These are phyloP conservation scores for Cercospora berteroae DNA, from an alignment of 2,329 filamentous ascomycete species.

Conservation along the genomic window DNA sequence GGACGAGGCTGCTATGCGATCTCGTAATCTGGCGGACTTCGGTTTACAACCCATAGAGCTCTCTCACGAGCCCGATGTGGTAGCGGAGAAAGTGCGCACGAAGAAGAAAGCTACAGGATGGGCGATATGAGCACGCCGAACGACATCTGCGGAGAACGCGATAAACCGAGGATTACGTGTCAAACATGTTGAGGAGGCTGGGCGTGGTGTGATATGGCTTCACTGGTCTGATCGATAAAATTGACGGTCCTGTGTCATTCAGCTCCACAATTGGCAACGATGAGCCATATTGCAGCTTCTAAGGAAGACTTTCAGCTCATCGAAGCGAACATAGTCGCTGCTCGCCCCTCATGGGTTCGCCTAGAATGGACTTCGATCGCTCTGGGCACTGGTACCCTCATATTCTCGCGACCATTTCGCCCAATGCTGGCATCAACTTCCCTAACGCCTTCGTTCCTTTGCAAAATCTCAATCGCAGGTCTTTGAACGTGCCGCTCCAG, in stretches of 20 bases:
- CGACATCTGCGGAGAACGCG: neutral
- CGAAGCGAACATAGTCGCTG: neutral
- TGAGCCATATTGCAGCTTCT: neutral
- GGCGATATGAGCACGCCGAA: constrained; percentile 34
- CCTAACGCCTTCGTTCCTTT: neutral
- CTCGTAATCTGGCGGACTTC: constrained; percentile 20
- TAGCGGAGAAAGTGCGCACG: constrained; percentile 34
- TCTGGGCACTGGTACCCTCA: neutral
- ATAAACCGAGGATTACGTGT: neutral
- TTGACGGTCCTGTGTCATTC: neutral
- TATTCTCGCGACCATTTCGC: neutral
- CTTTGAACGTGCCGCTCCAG: neutral
- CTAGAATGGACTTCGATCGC: neutral
- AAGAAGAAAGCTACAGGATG: constrained; percentile 41
- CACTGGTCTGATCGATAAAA: neutral
- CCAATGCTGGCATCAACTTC: neutral
- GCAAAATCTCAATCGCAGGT: neutral
- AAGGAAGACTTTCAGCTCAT: neutral
- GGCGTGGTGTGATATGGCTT: neutral
- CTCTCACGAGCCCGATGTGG: constrained; percentile 29
- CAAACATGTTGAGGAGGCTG: neutral
- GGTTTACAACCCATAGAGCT: constrained; percentile 35
- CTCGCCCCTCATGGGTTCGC: neutral
- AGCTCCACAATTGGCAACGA: neutral
- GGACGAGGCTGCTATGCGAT: constrained; percentile 23